Base-by-base conservation (phyloP, 176 grass and related monocot species). In the Oryza coarctata region DNA sequence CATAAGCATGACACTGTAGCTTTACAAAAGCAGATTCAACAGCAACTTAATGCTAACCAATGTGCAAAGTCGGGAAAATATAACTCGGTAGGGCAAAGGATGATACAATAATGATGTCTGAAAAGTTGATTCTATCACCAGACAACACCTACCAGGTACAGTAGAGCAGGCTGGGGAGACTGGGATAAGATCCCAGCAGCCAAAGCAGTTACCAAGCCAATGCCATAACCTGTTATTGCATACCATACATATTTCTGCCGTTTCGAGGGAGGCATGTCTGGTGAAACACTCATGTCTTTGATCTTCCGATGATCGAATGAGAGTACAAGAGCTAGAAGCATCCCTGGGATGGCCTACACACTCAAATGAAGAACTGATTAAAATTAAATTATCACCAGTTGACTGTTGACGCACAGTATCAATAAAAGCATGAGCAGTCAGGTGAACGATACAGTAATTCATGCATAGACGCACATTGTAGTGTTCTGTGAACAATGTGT, bases 151-250 rank as follows among this genome's bases (percentile, higher is more conserved):
- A 99, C 96, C 91, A 99, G 82, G 78, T 99, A 99, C 58, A 99
- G 96, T 80, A 99, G 86, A 76, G 96, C 96, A 80, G 96, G 96
- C 76, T 95, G 96, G 78, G 96, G 91, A 81, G 91, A 95, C 65
- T 99, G 93, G 68, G 89, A 94, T 78, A 99, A 76, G 73, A 94
- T 94, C 43, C 96, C 96, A 75, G 96, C 93, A 79, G 96, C 85
- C 58, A 99, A 87, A 32, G 96, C 93, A 76, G 85, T 79, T 71
- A 96, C 47, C 83, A 99, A 90, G 35, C 96, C 96, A 88, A 82
- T 35, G 10, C 91, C 90, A 90, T 99, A 99, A 61, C 96, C 96
- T 85, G 60, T 89, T 47, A 99, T 49, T 9, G 93, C 91, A 88
- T 86, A 88, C 90, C 90, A 95, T 73, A 99, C 80, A 55, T 55